A percentile compares a stretch with the other conserved stretches of the same genome.
Evolutionary conservation across 495 filamentous ascomycete species (phyloP).

Genomic region (Cladorrhinum samala): DNA sequence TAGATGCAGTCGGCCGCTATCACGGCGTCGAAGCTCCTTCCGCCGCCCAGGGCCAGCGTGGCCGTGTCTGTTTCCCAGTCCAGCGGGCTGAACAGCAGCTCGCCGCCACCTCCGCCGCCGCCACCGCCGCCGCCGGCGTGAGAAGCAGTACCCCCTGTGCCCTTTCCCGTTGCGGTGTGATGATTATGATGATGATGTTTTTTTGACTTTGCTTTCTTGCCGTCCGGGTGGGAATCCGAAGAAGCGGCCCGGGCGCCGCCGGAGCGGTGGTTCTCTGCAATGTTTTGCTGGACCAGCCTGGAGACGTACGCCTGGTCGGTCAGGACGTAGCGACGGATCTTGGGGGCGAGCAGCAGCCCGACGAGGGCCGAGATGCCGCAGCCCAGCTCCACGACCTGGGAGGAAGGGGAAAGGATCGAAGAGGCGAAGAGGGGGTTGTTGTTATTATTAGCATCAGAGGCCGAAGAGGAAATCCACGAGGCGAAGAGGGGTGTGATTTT

Average conservation of each 20-base stretch:
- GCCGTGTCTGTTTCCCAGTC: slow-evolving; percentile 65
- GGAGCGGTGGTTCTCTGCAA: slow-evolving; percentile 61
- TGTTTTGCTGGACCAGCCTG: slow-evolving; percentile 66
- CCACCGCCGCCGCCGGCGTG: not conserved
- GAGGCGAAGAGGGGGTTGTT: slow-evolving; percentile 58
- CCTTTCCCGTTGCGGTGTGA: not conserved
- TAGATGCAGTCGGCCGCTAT: slow-evolving; percentile 88
- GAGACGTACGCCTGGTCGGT: slow-evolving; percentile 87
- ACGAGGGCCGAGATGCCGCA: slow-evolving; percentile 78
- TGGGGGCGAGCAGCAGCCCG: slow-evolving; percentile 56
- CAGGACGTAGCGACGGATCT: slow-evolving; percentile 61
- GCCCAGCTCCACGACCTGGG: slow-evolving; percentile 73
- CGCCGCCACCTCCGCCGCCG: not conserved
- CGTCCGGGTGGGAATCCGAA: too few species aligned
- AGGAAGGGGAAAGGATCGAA: slow-evolving; percentile 47
- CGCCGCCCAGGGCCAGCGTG: slow-evolving; percentile 32
- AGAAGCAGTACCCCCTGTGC: not conserved
- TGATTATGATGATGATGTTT: too few species aligned
- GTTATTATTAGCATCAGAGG: not conserved
- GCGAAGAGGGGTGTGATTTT: slow-evolving; percentile 85
- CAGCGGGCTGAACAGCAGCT: slow-evolving; percentile 46
- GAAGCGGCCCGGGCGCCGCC: too few species aligned
- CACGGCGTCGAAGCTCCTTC: slow-evolving; percentile 52
- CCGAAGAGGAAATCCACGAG: slow-evolving; percentile 61
- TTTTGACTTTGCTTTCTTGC: not conserved